Conservation (phyloP, 2,329 filamentous ascomycete species). For the Podosphaera xanthii region DNA sequence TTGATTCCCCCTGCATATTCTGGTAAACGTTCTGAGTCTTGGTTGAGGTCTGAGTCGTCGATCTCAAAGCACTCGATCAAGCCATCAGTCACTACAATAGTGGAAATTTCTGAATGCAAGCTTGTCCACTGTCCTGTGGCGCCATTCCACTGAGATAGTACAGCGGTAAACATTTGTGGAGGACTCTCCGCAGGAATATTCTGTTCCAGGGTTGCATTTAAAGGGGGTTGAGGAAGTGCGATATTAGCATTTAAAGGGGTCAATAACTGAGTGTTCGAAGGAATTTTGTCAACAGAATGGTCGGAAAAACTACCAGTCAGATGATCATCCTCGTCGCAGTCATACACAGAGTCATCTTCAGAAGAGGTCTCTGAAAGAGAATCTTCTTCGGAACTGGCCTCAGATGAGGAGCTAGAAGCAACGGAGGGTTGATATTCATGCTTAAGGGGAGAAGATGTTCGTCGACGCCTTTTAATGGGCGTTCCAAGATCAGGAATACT, state of each 20-base stretch:
- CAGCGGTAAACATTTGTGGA: neutral
- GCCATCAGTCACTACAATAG: constrained; percentile 32
- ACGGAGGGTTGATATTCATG: constrained; percentile 88
- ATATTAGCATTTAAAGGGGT: neutral
- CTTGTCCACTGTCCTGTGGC: constrained; percentile 30
- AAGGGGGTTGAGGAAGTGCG: neutral
- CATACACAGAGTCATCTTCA: constrained; percentile 24
- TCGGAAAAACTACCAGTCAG: neutral
- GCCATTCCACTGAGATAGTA: neutral
- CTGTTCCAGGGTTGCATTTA: neutral
- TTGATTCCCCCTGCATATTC: neutral
- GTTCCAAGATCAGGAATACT: constrained; percentile 10
- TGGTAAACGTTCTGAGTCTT: neutral
- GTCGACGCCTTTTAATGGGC: constrained; percentile 27
- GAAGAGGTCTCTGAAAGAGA: constrained; percentile 31
- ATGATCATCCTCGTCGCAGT: constrained; percentile 16
- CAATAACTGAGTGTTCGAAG: neutral
- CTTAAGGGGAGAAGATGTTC: constrained; percentile 81
- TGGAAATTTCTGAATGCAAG: constrained; percentile 27
- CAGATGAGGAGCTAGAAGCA: constrained; percentile 36
- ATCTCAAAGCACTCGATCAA: constrained; percentile 33
- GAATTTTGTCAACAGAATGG: too few relatives aligned
- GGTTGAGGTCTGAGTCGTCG: neutral
- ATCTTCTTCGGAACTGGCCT: constrained; percentile 22
- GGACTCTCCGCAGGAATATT: neutral